These are phyloP conservation scores for Paecilomyces sp. DNA, from an alignment of 2,329 filamentous ascomycete species.

Conservation along the genomic window DNA sequence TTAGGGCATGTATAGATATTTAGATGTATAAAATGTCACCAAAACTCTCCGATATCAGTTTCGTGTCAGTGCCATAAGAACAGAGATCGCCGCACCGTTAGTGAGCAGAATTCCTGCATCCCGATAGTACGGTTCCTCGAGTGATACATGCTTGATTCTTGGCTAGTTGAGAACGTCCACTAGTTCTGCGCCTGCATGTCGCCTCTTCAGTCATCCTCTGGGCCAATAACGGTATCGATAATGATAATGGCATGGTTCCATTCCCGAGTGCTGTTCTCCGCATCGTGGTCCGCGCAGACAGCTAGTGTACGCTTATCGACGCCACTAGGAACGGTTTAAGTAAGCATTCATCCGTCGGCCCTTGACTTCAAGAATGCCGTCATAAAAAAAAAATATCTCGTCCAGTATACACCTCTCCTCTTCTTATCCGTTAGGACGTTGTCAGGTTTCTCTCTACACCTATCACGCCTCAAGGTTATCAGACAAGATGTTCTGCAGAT, in stretches of 20 bases:
- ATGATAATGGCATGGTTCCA: neutral
- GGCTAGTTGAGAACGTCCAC: neutral
- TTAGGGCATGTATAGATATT: neutral
- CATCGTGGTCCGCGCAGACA: neutral
- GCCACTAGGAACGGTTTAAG: neutral
- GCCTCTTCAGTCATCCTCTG: neutral
- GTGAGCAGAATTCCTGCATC: too few species aligned
- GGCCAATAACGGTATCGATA: neutral
- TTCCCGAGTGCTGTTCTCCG: neutral
- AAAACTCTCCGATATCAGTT: neutral
- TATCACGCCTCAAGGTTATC: neutral
- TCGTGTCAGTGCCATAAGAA: neutral
- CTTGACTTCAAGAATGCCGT: neutral
- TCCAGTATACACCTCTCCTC: neutral
- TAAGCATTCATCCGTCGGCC: neutral
- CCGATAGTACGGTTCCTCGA: neutral
- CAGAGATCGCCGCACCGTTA: too few species aligned
- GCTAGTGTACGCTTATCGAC: neutral
- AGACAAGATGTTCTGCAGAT: neutral
- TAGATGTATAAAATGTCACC: too few species aligned
- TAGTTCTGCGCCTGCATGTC: neutral
- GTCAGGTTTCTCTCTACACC: neutral
- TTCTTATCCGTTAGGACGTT: neutral
- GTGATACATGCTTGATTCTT: neutral
- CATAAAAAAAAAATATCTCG: neutral